Evolutionary conservation across 1,284 basidiomycete species (phyloP), one percentile per base, ranked within the genome.

Genomic region (Pseudomicrostroma phylloplanum): DNA sequence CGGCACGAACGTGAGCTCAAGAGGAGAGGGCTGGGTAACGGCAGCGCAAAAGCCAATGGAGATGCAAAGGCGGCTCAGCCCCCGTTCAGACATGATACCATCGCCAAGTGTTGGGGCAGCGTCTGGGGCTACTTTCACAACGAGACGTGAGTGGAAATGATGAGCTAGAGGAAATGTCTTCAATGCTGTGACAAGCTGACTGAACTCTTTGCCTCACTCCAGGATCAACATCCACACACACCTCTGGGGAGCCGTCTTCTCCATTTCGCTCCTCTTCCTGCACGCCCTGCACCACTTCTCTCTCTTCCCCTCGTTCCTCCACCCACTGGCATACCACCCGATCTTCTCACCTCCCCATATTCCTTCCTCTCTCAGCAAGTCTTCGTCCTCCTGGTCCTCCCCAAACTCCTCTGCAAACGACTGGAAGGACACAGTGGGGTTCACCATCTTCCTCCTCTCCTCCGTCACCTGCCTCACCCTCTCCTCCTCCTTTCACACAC

Each of bases 211-310:
- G 17, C 53, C 39, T 15, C 6, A 19, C 21, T 30, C 26, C 57
- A 19, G 66, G 91, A 90, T 94, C 65, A 94, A 96, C 80, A 92
- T 94, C 58, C 90, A 92, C 80, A 89, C 85, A 58, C 92, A 94
- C 76, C 82, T 92, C 8, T 85, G 86, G 82, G 90, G 88, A 36
- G 87, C 88, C 17, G 74, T 86, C 12, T 73, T 89, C 58, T 91
- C 92, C 76, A 61, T 81, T 40, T 71, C 81, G 19, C 84, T 86
- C 70, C 82, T 61, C 84, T 36, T 55, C 7, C 61, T 71, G 43
- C 74, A 77, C 57, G 54, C 71, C 0, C 66, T 71, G 1, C 67
- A 69, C 43, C 65, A 71, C 56, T 46, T 68, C 19, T 54, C 57
- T 9, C 57, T 64, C 17, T 65, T 77, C 0, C 72, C 73, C 0